A percentile compares a stretch with the other conserved stretches of the same genome.
Conservation (phyloP, 257 asterid species). For the Capsicum baccatum region DNA sequence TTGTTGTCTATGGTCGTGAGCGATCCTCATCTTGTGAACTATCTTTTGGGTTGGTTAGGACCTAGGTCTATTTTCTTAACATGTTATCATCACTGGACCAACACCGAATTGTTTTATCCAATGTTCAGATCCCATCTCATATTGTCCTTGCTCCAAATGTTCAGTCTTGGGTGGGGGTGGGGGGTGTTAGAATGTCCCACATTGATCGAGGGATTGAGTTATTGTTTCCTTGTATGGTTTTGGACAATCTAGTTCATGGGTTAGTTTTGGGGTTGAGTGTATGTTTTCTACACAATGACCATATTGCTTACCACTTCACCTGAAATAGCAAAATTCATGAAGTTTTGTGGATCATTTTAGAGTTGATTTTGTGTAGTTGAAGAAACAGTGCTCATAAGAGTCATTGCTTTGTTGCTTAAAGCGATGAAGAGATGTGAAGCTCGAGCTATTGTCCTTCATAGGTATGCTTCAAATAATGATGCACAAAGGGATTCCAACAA, state of each 20-base stretch:
- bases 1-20: slow-evolving; percentile 7
- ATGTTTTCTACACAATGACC: background rate
- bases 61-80: background rate
- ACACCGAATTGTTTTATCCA: background rate
- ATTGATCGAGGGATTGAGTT: background rate
- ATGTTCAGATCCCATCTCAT: background rate
- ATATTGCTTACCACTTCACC: slow-evolving; percentile 18
- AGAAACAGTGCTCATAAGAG: background rate
- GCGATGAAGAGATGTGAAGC: background rate
- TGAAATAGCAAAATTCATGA: background rate
- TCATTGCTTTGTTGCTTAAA: background rate
- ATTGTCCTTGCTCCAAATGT: background rate
- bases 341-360: slow-evolving; percentile 32
- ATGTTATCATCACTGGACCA: background rate
- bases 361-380: slow-evolving; percentile 32
- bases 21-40: background rate
- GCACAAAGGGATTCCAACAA: slow-evolving; percentile 7
- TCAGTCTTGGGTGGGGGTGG: background rate
- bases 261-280: background rate
- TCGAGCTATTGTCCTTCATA: background rate
- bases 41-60: background rate
- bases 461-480: background rate
- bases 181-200: background rate
- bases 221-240: background rate
- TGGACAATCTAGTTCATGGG: background rate